Evolutionary conservation across 2,329 filamentous ascomycete genomes (phyloP), one percentile per base, ranked within the genome.

Genomic region (Curvularia sp.): DNA sequence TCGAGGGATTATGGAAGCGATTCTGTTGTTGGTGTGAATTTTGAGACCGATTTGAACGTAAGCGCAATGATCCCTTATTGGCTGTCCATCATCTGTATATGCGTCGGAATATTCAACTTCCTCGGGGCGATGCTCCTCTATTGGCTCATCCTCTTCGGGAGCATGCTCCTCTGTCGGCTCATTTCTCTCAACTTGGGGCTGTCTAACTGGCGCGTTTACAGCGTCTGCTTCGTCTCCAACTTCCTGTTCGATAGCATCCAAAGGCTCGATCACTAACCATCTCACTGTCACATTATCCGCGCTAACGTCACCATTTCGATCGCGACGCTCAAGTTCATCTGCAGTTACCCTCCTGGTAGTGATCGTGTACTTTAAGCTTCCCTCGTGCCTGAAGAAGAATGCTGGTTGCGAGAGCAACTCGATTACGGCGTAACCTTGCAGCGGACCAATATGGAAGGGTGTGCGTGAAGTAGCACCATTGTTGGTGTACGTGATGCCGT

Each of bases 351-450:
- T 28, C 4, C 20, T 54, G 2, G 13, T 35, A 7, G 43, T 33
- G 2, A 4, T 26, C 1, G 31, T 46, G 7, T 41, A 9, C n/a
- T 38, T 48, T 13, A 64, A 26, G 24, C 60, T 66, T 15, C n/a
- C 53, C 28, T 5, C 5, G n/a, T 31, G 46, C 12, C 63, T 54
- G 55, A 67, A 71, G 30, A 72, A 68, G 28, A 73, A 69, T 0
- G 67, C 38, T 1, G 65, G 64, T 18, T 65, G 58, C 12, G 61
- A 63, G 15, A 65, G 49, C 12, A 69, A 38, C 47, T 71, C 68
- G 20, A 73, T 65, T 43, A 67, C 57, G 1, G 60, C 60, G 31
- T 65, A 73, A 5, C 38, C 26, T n/a, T 53, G 35, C 12, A 71
- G 52, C 1, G 70, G 66, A 13, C 68, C 65, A 42, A 69, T 65